Evolutionary conservation across 108 stramenopile genomes (phyloP), one percentile per base, ranked within the genome.

Genomic region (Nitzschia sp.): DNA sequence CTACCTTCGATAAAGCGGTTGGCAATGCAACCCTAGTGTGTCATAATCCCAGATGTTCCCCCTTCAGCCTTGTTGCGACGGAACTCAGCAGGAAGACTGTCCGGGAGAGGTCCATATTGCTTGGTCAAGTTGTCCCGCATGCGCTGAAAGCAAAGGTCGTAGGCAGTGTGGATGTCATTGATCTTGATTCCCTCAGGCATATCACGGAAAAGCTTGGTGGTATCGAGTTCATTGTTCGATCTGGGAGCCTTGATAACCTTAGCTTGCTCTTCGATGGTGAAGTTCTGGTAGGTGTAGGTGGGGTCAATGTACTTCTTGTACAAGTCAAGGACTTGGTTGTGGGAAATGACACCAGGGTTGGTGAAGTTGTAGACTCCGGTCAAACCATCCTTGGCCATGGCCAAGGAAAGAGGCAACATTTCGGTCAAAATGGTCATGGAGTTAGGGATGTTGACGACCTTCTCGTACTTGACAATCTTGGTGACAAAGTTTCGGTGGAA

Each of bases 311-410:
- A 90, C 84, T 97, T 93, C 61, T 80, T 97, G 89, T 98, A 99
- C 70, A 97, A 78, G 56, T 95, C 94, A 67, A 99, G 83, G 38
- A 97, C 94, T 77, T 98, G 82, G 74, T 98, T 98, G 93, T 99
- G 99, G 17, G 97, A 97, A 83, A 99, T 98, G 26, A 96, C 96
- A 8, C 99, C 99, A 2, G 99, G 99, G 83, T 99, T 99, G 87
- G 96, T 97, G 83, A 99, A 99, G 90, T 99, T 99, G 89, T 96
- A 95, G 21, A 98, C 89, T 50, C 99, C 99, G 22, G 87, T 91
- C 56, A 95, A 78, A 29, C 89, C 89, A 59, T 91, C 84, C 66
- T 88, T 70, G 21, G 95, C 89, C 96, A 98, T 97, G 55, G 86
- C 89, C 10, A 98, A 70, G 29, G 89, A 88, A 11, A 95, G 91